These are phyloP conservation scores for sorghum (Sorghum bicolor) DNA, from an alignment of 176 grass and related monocot species.

Conservation along the genomic window DNA sequence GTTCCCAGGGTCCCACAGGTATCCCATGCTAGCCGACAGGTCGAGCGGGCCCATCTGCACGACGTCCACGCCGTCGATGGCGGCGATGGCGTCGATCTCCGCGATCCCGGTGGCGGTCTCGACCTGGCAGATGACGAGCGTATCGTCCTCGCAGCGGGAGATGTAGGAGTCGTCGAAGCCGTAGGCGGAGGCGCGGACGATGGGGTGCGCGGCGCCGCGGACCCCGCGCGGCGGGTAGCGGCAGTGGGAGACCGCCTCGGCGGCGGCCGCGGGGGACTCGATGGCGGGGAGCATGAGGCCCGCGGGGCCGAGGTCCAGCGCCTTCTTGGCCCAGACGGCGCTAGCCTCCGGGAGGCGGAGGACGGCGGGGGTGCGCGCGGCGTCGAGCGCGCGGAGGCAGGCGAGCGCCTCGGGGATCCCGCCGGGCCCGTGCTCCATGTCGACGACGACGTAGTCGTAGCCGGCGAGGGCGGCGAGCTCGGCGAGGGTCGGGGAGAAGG, in stretches of 20 bases:
- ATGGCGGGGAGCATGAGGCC: conserved; percentile 80
- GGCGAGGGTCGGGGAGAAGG: conserved; percentile 74
- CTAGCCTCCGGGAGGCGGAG: conserved; percentile 69
- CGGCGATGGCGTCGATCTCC: conserved; percentile 77
- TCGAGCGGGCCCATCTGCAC: conserved; percentile 86
- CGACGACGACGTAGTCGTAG: conserved; percentile 87
- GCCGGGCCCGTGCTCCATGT: conserved; percentile 91
- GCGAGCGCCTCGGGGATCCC: conserved; percentile 73
- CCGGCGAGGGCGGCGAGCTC: conserved; percentile 83
- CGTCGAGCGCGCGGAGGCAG: conserved; percentile 87
- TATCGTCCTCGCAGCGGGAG: conserved; percentile 79
- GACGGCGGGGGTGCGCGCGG: conserved; percentile 56
- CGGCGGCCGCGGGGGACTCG: conserved; percentile 50
- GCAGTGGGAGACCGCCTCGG: conserved; percentile 50
- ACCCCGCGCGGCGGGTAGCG: conserved; percentile 80
- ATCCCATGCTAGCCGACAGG: conserved; percentile 91
- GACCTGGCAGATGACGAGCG: conserved; percentile 82
- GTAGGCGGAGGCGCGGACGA: conserved; percentile 80
- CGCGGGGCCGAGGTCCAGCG: conserved; percentile 82
- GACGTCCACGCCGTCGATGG: conserved; percentile 80
- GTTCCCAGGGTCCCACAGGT: conserved; percentile 88
- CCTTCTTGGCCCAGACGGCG: conserved; percentile 88
- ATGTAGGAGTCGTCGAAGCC: conserved; percentile 89
- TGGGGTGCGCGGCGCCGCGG: conserved; percentile 84
- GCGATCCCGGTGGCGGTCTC: conserved; percentile 53